These are phyloP conservation scores for Ganoderma leucocontextum DNA, from an alignment of 1,284 basidiomycete species.

Conservation along the genomic window DNA sequence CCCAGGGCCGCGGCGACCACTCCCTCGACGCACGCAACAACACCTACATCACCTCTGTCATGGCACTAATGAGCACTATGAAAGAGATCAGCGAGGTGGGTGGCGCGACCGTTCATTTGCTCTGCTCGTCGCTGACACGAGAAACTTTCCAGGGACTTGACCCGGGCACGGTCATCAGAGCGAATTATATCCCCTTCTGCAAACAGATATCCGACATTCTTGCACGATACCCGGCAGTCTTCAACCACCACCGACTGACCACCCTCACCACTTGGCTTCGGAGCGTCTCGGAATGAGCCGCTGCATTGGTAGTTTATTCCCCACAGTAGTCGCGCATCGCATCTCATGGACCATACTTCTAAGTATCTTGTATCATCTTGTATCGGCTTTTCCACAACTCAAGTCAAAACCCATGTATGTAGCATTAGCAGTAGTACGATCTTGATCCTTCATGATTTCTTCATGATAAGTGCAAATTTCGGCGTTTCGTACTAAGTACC, in stretches of 20 bases:
- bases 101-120: neutral
- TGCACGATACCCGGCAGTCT: slow-evolving; percentile 17
- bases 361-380: neutral
- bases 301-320: neutral
- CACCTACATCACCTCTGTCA: slow-evolving; percentile 32
- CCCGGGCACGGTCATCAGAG: slow-evolving; percentile 9
- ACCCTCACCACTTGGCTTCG: slow-evolving; percentile 24
- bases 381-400: neutral
- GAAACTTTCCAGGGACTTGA: neutral
- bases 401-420: neutral
- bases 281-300: neutral
- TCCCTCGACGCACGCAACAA: slow-evolving; percentile 30
- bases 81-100: slow-evolving; percentile 36
- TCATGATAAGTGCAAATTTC: neutral
- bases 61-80: slow-evolving; percentile 38
- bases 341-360: neutral
- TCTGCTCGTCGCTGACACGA: neutral
- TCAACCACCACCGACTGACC: slow-evolving; percentile 22
- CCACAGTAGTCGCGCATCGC: neutral
- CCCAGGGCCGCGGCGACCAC: slow-evolving; percentile 20
- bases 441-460: neutral
- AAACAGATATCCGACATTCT: slow-evolving; percentile 21
- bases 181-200: slow-evolving; percentile 25
- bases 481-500: no score
- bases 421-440: neutral